Conservation (phyloP, 2,329 filamentous ascomycete genomes). For the Uncinocarpus reesii region DNA sequence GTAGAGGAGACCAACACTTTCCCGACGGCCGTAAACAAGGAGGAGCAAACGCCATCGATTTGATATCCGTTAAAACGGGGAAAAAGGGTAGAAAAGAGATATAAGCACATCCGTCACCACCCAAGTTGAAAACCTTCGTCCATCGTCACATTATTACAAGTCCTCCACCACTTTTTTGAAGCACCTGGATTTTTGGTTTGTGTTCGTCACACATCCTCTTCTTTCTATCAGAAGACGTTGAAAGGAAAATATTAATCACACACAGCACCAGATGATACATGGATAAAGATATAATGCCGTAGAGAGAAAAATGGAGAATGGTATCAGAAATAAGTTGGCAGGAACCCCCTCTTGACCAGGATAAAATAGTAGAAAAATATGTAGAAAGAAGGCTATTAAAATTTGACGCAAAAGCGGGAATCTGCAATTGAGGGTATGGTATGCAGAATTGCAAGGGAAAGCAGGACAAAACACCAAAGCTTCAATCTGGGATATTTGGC, state of each 20-base stretch:
- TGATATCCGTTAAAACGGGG: neutral
- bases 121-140: conserved; percentile 5
- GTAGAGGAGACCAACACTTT: neutral
- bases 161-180: conserved; percentile 1
- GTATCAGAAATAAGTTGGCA: conserved; percentile 4
- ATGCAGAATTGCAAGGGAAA: neutral
- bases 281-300: conserved; percentile 2
- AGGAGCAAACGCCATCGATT: conserved; percentile 5
- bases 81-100: conserved; percentile 2
- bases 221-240: conserved; percentile 6
- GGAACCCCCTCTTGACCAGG: neutral
- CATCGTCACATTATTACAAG: conserved; percentile 11
- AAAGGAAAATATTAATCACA: conserved; percentile 3
- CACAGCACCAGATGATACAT: conserved; percentile 7
- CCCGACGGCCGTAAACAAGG: conserved; percentile 1
- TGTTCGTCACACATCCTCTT: conserved; percentile 3
- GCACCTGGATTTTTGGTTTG: conserved; percentile 5
- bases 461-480: neutral
- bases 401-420: neutral
- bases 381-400: conserved; percentile 11
- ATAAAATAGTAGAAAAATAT: conserved; percentile 2
- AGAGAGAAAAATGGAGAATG: conserved; percentile 6
- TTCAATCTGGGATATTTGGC: neutral
- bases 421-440: conserved; percentile 11
- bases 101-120: conserved; percentile 8